These are phyloP conservation scores for Sequoia sempervirens DNA, from an alignment of 75 land plant genomes.

Conservation along the genomic window DNA sequence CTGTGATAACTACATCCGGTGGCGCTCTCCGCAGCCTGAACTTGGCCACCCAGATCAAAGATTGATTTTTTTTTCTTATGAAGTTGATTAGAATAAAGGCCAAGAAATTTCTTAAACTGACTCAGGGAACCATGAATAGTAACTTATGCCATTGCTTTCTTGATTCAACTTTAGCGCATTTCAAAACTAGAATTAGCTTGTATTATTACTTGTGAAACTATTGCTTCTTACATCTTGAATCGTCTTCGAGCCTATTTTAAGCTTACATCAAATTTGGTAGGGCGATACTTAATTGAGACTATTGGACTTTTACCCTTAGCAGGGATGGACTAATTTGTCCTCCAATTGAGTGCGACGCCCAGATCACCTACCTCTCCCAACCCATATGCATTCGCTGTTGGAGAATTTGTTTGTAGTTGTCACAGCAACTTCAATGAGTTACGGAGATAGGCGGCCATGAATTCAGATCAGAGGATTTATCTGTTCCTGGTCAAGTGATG, in stretches of 20 bases:
- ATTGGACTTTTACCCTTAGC: not conserved
- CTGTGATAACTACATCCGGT: not conserved
- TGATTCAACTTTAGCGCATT: not conserved
- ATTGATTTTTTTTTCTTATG: not conserved
- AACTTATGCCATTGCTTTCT: not conserved
- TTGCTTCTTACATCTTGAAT: not conserved
- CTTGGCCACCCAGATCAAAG: not conserved
- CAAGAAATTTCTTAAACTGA: not conserved
- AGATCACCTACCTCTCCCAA: not conserved
- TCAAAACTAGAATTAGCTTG: not conserved
- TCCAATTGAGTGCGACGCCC: not conserved
- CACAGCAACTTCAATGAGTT: not conserved
- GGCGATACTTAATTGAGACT: not conserved
- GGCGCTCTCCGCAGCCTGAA: not conserved
- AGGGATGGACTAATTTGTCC: not conserved
- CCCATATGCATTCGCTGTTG: not conserved
- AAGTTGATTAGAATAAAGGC: not conserved
- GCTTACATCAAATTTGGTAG: not conserved
- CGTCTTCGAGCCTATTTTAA: not conserved
- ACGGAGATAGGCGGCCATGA: not conserved
- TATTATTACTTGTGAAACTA: not conserved
- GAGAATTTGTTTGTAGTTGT: not conserved
- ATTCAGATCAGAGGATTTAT: not conserved
- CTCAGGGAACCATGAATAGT: not conserved
- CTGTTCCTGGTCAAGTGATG: not conserved